Percentiles rank a stretch among this genome's conserved stretches.
Evolutionary conservation across 75 land plant species (phyloP).

Genomic region (Cunninghamia lanceolata): DNA sequence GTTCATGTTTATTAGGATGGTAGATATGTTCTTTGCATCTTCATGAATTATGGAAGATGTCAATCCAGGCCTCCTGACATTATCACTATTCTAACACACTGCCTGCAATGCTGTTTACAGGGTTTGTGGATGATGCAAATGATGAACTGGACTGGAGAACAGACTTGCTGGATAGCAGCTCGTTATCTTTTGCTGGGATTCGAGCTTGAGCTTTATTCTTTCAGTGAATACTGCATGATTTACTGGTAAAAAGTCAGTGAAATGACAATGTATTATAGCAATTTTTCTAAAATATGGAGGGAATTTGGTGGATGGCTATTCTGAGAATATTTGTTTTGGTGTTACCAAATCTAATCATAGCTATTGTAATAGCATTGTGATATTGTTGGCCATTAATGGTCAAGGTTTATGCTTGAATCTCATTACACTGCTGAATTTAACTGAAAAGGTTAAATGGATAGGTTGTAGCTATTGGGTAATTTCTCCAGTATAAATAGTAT

Average conservation of each 20-base stretch:
- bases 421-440: not conserved
- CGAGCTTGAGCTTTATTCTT: conserved; percentile 86
- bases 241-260: conserved; percentile 53
- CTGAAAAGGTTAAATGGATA: not conserved
- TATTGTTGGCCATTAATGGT: not conserved
- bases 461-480: too few species aligned
- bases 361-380: not conserved
- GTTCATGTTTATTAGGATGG: not conserved
- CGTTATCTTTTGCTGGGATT: conserved; percentile 86
- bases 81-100: not conserved
- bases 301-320: not conserved
- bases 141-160: conserved; percentile 74
- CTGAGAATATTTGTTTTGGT: not conserved
- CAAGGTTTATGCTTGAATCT: not conserved
- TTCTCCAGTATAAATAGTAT: not conserved
- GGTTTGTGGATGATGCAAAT: conserved; percentile 11
- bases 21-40: not conserved
- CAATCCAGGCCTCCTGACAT: not conserved
- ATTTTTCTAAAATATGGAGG: not conserved
- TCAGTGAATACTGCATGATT: conserved; percentile 91
- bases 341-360: not conserved
- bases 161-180: conserved; percentile 83
- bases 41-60: not conserved
- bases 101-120: not conserved
- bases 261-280: not conserved